Percentiles rank a stretch among this genome's conserved stretches.
Conservation (phyloP, 192 early-diverging fungal genomes). For the Tieghemiomyces parasiticus region DNA sequence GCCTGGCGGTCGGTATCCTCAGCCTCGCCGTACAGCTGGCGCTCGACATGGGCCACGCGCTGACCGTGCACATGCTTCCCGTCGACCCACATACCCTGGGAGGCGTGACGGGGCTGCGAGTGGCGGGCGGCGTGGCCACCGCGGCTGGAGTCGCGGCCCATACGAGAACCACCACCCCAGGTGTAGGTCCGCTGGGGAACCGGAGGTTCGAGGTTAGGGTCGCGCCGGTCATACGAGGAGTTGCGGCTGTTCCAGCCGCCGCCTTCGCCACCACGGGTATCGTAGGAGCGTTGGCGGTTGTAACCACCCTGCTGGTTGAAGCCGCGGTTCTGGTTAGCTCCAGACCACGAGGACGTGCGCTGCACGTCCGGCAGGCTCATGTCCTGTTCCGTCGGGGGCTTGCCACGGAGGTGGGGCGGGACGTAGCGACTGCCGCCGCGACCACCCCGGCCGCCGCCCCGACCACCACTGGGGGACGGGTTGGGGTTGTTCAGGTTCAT, state of each 20-base stretch:
- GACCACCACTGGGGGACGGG: background rate
- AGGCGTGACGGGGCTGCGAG: constrained; percentile 14
- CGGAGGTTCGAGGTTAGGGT: constrained; percentile 20
- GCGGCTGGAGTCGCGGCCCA: constrained; percentile 19
- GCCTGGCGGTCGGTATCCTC: constrained; percentile 64
- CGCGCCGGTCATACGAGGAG: constrained; percentile 20
- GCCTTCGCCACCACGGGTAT: constrained; percentile 24
- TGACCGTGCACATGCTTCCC: constrained; percentile 66
- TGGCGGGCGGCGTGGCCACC: constrained; percentile 20
- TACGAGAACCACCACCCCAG: constrained; percentile 24
- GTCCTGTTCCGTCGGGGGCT: constrained; percentile 26
- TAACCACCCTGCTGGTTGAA: no score
- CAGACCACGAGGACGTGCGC: constrained; percentile 33
- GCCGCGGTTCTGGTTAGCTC: background rate
- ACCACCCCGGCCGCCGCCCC: constrained; percentile 4
- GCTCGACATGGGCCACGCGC: constrained; percentile 64
- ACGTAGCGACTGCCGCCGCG: constrained; percentile 35
- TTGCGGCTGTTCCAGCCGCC: constrained; percentile 15
- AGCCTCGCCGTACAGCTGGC: constrained; percentile 53
- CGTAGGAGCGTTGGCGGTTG: constrained; percentile 9
- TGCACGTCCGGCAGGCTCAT: constrained; percentile 26
- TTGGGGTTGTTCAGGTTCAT: background rate
- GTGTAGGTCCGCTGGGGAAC: constrained; percentile 24
- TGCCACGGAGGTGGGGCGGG: constrained; percentile 49
- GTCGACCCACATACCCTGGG: constrained; percentile 50